Base-by-base conservation (phyloP, 1,284 basidiomycete genomes). In the Vanrija sp. region DNA sequence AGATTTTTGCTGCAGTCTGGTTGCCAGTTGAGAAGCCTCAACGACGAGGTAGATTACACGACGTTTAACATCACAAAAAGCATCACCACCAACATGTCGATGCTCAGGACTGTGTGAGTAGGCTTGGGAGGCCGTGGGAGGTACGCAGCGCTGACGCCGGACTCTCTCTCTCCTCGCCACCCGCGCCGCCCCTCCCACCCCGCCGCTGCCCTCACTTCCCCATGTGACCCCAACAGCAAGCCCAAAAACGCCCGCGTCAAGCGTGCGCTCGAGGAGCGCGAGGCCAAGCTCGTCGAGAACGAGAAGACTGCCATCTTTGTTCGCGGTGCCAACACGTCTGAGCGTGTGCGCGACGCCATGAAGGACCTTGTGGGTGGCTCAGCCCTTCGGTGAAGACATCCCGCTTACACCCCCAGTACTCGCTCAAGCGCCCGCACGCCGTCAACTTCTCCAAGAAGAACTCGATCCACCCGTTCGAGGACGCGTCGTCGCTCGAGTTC, bases 191-290 rank as follows among this genome's bases (percentile, higher is more conserved):
- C 16, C 21, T 14, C 21, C 26, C 43, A 16, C 28, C 34, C 2
- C 9, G 4, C 19, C 12, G 16, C 26, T 28, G 16, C 16, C 26
- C 23, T 16, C 6, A 38, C 47, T 40, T 40, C 6, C 18, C 28
- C 38, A 1, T 23, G n/a, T n/a, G 8, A 7, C n/a, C 38, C 15
- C 18, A 18, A n/a, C 57, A 92, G 91, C 76, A 97, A 97, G 81
- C 92, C 95, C 29, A 92, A 90, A 80, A 98, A 96, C 82, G 95
- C 96, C 1, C 86, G 95, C 42, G 89, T 91, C n/a, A 99, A 98
- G 79, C 84, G 96, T 61, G 95, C 85, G 0, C 72, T 96, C 65
- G 89, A 91, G 46, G 88, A 88, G 46, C 83, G 93, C 29, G 88
- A 89, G 71, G 84, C 95, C 2, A 92, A 94, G 71, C 85, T 92